phyloP scores from a whole-genome alignment of 805 yeast species.

The Wickerhamomyces strasburgensis region DNA sequence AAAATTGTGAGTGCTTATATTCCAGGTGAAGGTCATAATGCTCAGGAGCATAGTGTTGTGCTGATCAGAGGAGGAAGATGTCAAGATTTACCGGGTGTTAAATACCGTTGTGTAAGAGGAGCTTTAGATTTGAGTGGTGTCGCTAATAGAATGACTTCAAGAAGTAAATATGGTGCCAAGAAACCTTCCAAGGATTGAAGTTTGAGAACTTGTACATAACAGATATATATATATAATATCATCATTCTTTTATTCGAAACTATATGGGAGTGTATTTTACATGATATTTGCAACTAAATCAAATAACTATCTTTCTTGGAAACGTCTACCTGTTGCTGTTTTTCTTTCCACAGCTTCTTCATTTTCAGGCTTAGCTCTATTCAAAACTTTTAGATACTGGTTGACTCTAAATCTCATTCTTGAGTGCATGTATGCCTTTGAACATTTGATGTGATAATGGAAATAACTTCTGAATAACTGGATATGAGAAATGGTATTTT shows the following conservation, averaged over 20 bases:
- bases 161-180: conserved; percentile 93
- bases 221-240: conserved; percentile 1
- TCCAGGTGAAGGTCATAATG: conserved; percentile 98
- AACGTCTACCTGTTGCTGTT: conserved; percentile 30
- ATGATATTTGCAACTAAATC: not conserved
- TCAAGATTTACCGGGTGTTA: conserved; percentile 97
- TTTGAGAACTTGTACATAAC: conserved; percentile 2
- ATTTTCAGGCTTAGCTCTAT: conserved; percentile 93
- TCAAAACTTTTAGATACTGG: conserved; percentile 89
- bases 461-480: conserved; percentile 92
- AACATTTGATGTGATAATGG: conserved; percentile 98
- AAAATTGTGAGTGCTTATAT: conserved; percentile 86
- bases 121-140: conserved; percentile 92
- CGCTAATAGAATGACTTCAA: conserved; percentile 82
- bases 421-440: conserved; percentile 96
- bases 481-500: conserved; percentile 86
- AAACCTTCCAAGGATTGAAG: conserved; percentile 50
- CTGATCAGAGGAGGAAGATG: conserved; percentile 97
- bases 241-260: too few relatives aligned
- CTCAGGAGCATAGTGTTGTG: conserved; percentile 96
- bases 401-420: conserved; percentile 96
- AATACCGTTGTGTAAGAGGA: conserved; percentile 90
- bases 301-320: conserved; percentile 14
- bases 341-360: conserved; percentile 55
- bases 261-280: too few relatives aligned